phyloP scores from a whole-genome alignment of 139 green algal species.

The Deuterostichococcus epilithicus region DNA sequence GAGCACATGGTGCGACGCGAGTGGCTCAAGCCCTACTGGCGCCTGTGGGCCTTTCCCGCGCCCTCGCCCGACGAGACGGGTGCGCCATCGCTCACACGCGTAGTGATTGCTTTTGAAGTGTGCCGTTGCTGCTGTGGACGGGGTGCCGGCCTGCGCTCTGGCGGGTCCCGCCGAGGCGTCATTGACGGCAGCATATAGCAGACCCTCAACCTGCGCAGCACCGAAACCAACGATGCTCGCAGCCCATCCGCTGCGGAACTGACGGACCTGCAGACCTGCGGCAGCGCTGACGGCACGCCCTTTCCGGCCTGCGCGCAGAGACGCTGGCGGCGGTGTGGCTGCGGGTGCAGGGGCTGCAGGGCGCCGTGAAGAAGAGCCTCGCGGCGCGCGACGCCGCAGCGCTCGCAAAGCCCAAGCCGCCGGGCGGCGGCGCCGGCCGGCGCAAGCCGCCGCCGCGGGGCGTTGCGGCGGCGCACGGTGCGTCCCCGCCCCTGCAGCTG shows the following conservation, averaged over 20 bases:
- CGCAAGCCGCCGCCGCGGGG: background rate
- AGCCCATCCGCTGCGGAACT: too few relatives aligned
- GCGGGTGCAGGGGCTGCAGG: background rate
- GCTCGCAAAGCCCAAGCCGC: background rate
- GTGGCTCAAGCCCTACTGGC: constrained; percentile 52
- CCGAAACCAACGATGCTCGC: too few relatives aligned
- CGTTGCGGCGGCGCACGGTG: background rate
- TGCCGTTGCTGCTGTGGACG: too few relatives aligned
- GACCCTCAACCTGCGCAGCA: too few relatives aligned
- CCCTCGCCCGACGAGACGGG: constrained; percentile 38
- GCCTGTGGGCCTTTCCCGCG: constrained; percentile 47
- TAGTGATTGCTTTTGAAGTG: background rate
- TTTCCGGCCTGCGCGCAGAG: background rate
- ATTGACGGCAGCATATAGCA: too few relatives aligned
- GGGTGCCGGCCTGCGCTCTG: too few relatives aligned
- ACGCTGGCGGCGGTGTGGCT: constrained; percentile 1
- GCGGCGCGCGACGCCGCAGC: background rate
- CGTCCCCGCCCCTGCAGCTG: too few relatives aligned
- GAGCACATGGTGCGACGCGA: constrained; percentile 45
- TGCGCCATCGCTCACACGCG: background rate
- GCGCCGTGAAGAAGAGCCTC: background rate
- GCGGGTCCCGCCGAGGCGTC: too few relatives aligned
- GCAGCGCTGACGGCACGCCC: too few relatives aligned
- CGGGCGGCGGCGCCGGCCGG: too few relatives aligned
- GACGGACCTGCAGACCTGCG: too few relatives aligned